Percentiles rank a stretch among this genome's conserved stretches.
Conservation (phyloP, 1,139 yeast species). For the Taphrina betulina region DNA sequence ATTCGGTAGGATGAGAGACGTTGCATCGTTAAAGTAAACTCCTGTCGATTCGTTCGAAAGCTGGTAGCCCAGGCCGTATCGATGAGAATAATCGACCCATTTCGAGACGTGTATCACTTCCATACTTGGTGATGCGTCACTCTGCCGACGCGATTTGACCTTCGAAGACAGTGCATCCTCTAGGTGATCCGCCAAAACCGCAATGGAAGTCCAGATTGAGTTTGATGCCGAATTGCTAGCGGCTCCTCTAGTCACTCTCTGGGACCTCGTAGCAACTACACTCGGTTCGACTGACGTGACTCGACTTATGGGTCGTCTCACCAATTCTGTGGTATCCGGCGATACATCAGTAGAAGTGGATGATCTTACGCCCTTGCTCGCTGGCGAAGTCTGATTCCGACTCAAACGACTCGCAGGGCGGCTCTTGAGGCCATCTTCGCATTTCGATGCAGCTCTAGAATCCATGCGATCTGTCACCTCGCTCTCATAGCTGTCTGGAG, state of each 20-base stretch:
- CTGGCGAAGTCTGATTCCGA: not conserved
- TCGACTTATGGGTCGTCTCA: constrained; percentile 13
- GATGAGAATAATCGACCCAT: constrained; percentile 97
- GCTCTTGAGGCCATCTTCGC: not conserved
- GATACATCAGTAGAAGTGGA: too few species aligned
- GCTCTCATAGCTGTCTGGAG: not conserved
- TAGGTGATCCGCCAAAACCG: too few species aligned
- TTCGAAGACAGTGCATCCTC: too few species aligned
- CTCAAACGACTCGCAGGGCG: not conserved
- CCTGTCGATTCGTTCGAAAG: constrained; percentile 87
- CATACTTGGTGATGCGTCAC: not conserved
- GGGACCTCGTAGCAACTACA: too few species aligned
- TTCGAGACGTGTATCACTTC: constrained; percentile 65
- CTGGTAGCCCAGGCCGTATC: constrained; percentile 93
- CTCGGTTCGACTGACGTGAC: too few species aligned
- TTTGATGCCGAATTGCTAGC: too few species aligned
- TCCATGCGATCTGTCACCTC: too few species aligned
- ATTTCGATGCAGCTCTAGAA: not conserved
- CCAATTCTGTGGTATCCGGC: too few species aligned
- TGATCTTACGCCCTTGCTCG: too few species aligned
- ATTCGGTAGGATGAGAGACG: constrained; percentile 69
- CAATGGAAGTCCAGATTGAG: too few species aligned
- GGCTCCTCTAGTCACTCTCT: too few species aligned
- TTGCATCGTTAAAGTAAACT: constrained; percentile 81
- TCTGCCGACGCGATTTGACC: too few species aligned